Conservation (phyloP, 495 filamentous ascomycete species). For the Penicillium flavigenum region DNA sequence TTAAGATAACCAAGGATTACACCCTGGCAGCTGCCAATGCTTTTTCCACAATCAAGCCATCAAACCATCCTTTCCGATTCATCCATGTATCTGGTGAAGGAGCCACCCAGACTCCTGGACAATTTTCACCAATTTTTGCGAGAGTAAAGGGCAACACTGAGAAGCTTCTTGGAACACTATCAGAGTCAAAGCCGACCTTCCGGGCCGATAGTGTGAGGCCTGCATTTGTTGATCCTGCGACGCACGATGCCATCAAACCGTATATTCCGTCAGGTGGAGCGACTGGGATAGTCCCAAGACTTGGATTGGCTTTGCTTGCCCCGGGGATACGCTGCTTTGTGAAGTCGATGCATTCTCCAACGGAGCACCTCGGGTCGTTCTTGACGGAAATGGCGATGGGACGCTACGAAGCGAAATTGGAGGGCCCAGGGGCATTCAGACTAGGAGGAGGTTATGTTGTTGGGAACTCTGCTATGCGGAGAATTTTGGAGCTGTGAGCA, state of each 20-base stretch:
- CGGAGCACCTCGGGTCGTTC: constrained; percentile 40
- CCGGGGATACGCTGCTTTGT: constrained; percentile 14
- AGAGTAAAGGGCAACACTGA: constrained; percentile 65
- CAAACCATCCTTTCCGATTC: constrained; percentile 55
- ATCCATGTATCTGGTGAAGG: constrained; percentile 66
- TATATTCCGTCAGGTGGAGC: constrained; percentile 32
- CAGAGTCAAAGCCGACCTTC: constrained; percentile 45
- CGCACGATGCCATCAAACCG: constrained; percentile 49
- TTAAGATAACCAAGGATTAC: constrained; percentile 64
- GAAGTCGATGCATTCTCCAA: constrained; percentile 32
- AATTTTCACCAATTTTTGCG: constrained; percentile 56
- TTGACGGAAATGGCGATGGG: constrained; percentile 62
- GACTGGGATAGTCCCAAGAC: not conserved
- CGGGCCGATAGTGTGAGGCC: constrained; percentile 54
- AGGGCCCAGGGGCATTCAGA: constrained; percentile 41
- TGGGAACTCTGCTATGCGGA: constrained; percentile 19
- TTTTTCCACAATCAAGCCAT: constrained; percentile 49
- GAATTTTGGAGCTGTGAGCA: constrained; percentile 17
- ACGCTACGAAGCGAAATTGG: constrained; percentile 40
- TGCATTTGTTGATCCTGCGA: constrained; percentile 47
- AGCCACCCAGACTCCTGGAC: constrained; percentile 47
- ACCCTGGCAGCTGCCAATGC: constrained; percentile 60
- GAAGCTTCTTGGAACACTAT: constrained; percentile 45
- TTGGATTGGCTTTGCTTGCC: constrained; percentile 5
- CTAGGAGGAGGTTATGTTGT: constrained; percentile 20